Conservation (phyloP, 208 protist species). For the Crithidia acanthocephali region DNA sequence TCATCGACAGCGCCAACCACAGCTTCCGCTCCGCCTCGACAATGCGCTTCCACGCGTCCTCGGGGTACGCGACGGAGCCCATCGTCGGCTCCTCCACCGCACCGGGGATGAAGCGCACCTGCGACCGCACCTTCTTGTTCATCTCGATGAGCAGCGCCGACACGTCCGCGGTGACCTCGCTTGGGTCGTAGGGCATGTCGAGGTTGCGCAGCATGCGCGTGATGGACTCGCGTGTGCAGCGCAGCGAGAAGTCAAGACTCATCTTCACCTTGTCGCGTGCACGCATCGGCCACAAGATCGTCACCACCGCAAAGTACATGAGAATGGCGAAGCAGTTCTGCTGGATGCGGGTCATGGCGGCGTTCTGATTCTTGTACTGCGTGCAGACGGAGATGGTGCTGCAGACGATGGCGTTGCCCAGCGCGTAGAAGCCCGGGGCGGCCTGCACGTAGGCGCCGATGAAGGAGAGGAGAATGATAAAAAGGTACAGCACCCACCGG, state of each 20-base stretch:
- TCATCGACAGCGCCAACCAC: constrained; percentile 79
- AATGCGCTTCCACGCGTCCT: constrained; percentile 71
- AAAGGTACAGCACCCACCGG: constrained; percentile 76
- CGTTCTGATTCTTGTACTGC: constrained; percentile 75
- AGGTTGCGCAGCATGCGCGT: constrained; percentile 84
- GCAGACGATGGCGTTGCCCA: constrained; percentile 88
- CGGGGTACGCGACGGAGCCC: constrained; percentile 78
- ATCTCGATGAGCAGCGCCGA: constrained; percentile 77
- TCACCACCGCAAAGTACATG: constrained; percentile 89
- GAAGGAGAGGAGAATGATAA: constrained; percentile 74
- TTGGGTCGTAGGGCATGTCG: constrained; percentile 83
- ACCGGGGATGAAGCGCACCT: constrained; percentile 72
- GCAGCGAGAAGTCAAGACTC: constrained; percentile 82
- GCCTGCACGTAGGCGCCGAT: constrained; percentile 90
- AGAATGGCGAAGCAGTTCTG: constrained; percentile 93
- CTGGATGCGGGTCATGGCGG: constrained; percentile 91
- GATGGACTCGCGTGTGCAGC: constrained; percentile 81
- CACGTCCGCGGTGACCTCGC: constrained; percentile 67
- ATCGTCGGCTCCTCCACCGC: constrained; percentile 87
- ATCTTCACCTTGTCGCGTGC: constrained; percentile 76
- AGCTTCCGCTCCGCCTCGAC: constrained; percentile 75
- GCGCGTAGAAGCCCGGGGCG: constrained; percentile 76
- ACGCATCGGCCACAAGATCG: constrained; percentile 85
- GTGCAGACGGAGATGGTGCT: constrained; percentile 89
- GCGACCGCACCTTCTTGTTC: constrained; percentile 64